A percentile compares a stretch with the other conserved stretches of the same genome.
phyloP scores from a whole-genome alignment of 78 protist genomes.

The Polysphondylium violaceum region DNA sequence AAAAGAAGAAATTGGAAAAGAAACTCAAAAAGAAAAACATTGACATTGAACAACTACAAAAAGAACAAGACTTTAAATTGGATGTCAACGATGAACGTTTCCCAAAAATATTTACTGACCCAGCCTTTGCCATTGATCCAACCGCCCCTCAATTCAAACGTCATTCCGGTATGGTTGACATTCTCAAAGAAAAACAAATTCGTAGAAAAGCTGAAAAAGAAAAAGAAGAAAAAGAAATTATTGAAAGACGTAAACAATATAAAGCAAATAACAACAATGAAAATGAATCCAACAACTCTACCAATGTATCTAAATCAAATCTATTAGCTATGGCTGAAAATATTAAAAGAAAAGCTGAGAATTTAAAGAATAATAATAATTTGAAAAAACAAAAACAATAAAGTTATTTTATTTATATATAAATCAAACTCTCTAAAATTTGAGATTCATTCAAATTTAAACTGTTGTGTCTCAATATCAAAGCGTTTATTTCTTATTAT shows the following conservation, averaged over 20 bases:
- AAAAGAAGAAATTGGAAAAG: constrained; percentile 32
- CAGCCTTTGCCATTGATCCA: constrained; percentile 85
- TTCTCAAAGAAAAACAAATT: constrained; percentile 53
- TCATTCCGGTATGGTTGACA: constrained; percentile 43
- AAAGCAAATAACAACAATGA: neutral
- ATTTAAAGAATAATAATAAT: neutral
- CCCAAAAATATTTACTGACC: neutral
- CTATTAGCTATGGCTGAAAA: constrained; percentile 19
- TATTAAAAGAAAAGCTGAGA: constrained; percentile 56
- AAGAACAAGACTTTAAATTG: constrained; percentile 43
- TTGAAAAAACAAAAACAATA: constrained; percentile 5
- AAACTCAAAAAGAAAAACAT: constrained; percentile 15
- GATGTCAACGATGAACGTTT: constrained; percentile 74
- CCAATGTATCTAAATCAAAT: neutral
- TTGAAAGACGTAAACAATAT: constrained; percentile 19
- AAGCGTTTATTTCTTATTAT: neutral
- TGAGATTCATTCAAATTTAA: too few species aligned
- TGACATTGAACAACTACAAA: constrained; percentile 4
- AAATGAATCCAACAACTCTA: neutral
- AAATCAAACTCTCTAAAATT: neutral
- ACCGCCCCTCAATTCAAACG: constrained; percentile 70
- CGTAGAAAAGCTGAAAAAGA: constrained; percentile 27
- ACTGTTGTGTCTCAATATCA: too few species aligned
- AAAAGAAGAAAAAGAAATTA: constrained; percentile 27
- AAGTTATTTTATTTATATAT: neutral